These are phyloP conservation scores for Fusarium napiforme DNA, from an alignment of 2,329 filamentous ascomycete species.

Conservation along the genomic window DNA sequence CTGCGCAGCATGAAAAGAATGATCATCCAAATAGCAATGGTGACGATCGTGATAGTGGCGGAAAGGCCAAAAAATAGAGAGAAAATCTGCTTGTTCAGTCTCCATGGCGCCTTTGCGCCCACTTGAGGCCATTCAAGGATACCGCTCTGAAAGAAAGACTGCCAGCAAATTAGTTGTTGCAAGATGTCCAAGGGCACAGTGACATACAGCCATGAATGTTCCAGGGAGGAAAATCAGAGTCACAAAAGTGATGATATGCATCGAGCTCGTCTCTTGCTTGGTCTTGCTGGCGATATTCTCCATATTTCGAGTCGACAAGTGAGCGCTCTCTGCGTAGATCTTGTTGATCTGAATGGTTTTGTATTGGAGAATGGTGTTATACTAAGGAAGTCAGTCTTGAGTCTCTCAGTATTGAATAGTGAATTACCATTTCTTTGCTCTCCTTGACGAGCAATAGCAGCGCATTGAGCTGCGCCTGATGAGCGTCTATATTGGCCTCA, in stretches of 20 bases:
- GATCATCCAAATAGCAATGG: neutral
- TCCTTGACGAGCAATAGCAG: conserved; percentile 10
- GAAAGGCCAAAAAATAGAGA: conserved; percentile 14
- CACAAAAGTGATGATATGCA: conserved; percentile 32
- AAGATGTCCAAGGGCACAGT: neutral
- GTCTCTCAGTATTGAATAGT: accelerated
- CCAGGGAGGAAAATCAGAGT: conserved; percentile 28
- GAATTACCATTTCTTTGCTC: conserved; percentile 19
- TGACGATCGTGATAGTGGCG: neutral
- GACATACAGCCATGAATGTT: conserved; percentile 34
- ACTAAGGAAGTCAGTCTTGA: neutral
- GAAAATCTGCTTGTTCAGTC: conserved; percentile 6
- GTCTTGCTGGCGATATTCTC: conserved; percentile 32
- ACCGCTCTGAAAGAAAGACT: conserved; percentile 34
- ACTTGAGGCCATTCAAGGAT: conserved; percentile 18
- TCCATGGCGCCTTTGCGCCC: neutral
- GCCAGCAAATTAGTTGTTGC: neutral
- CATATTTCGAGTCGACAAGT: conserved; percentile 24
- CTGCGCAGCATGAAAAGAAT: conserved; percentile 10
- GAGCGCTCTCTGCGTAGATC: conserved; percentile 27
- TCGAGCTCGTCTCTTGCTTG: conserved; percentile 30
- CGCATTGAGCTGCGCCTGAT: conserved; percentile 12
- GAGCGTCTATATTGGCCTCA: conserved; percentile 10
- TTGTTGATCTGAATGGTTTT: conserved; percentile 18
- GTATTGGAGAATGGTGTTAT: conserved; percentile 24